These are phyloP conservation scores for Nymphaea thermarum DNA, from an alignment of 164 flowering plant genomes.

Conservation along the genomic window DNA sequence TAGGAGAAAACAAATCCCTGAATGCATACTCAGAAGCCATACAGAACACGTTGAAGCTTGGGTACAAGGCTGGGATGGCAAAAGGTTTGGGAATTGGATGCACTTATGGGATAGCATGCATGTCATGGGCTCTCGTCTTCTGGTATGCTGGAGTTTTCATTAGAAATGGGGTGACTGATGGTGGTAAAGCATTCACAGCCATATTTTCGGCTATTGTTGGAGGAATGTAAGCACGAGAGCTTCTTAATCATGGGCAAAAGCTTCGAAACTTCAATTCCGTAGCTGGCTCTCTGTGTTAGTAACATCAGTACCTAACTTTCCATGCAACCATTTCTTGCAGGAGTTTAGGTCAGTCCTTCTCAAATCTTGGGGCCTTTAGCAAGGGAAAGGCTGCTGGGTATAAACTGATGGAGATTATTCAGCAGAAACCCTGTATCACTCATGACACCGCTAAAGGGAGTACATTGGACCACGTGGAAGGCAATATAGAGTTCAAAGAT, in stretches of 20 bases:
- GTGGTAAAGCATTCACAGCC: conserved; percentile 96
- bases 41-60: conserved; percentile 78
- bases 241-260: neutral
- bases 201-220: conserved; percentile 98
- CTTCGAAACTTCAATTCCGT: neutral
- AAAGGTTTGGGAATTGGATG: conserved; percentile 96
- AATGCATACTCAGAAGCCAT: conserved; percentile 80
- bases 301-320: too few species aligned
- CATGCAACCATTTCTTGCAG: conserved; percentile 20
- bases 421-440: conserved; percentile 68
- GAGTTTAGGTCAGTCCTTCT: conserved; percentile 97
- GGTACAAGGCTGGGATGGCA: conserved; percentile 98
- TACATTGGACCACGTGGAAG: conserved; percentile 56
- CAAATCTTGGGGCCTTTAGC: conserved; percentile 96
- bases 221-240: conserved; percentile 64
- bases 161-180: conserved; percentile 85
- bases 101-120: conserved; percentile 91
- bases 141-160: conserved; percentile 99
- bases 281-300: too few species aligned
- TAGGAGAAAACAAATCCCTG: conserved; percentile 84
- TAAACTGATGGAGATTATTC: conserved; percentile 90
- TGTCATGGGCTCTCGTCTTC: conserved; percentile 99
- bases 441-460: conserved; percentile 58
- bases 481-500: conserved; percentile 83
- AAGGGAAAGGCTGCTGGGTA: conserved; percentile 95